Percentiles rank a stretch among this genome's conserved stretches.
phyloP scores from a whole-genome alignment of 148 eudicot genomes.

The Rhododendron henanense region DNA sequence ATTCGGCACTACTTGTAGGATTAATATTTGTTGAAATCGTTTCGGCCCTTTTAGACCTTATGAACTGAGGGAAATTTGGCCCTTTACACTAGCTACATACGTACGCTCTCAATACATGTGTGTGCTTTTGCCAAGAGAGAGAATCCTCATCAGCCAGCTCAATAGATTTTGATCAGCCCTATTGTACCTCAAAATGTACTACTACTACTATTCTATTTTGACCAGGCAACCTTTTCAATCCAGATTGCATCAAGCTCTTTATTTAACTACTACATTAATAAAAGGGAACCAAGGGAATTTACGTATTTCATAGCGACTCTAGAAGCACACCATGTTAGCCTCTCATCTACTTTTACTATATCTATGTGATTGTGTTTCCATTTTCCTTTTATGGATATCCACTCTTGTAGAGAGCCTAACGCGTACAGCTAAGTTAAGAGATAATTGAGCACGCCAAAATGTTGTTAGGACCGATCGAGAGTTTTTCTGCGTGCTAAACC shows the following conservation, averaged over 20 bases:
- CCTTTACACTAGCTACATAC: background rate
- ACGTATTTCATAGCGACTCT: too few relatives aligned
- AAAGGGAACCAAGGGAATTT: too few relatives aligned
- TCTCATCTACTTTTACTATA: background rate
- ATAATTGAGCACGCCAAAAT: background rate
- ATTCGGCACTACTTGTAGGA: too few relatives aligned
- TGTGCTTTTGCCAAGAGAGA: background rate
- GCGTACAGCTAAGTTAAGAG: too few relatives aligned
- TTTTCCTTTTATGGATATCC: too few relatives aligned
- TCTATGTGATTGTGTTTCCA: too few relatives aligned
- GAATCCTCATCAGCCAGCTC: background rate
- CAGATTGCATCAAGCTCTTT: background rate
- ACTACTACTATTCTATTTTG: background rate
- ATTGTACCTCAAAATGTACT: background rate
- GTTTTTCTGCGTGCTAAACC: background rate
- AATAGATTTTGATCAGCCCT: background rate
- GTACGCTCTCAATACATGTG: background rate
- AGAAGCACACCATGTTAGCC: too few relatives aligned
- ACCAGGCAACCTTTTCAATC: background rate
- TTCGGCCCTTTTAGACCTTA: too few relatives aligned
- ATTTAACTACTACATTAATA: too few relatives aligned
- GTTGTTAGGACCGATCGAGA: background rate
- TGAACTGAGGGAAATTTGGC: too few relatives aligned
- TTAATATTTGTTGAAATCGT: too few relatives aligned
- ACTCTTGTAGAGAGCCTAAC: background rate